Evolutionary conservation across 176 grass and related monocot genomes (phyloP), one percentile per base, ranked within the genome.

Genomic region (Paspalum vaginatum): DNA sequence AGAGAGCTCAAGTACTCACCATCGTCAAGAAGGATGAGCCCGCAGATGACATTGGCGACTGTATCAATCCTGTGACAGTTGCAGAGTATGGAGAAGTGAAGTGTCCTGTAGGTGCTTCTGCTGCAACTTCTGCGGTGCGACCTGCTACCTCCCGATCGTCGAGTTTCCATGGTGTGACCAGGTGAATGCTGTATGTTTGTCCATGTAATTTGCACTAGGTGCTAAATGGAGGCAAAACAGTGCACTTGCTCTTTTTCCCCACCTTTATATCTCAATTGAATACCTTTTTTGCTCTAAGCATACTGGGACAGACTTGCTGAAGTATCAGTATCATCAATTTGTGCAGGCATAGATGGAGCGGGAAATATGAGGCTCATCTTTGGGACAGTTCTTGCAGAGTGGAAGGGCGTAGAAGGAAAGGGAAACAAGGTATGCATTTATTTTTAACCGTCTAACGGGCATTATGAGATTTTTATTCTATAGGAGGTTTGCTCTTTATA

Each of bases 281-380:
- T 40, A 40, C 32, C n/a, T 59, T 71, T 72, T 88, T 66, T 65
- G 15, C 47, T 64, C 9, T 59, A 60, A 68, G 61, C 26, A 65
- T 81, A 63, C 46, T 47, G 20, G 58, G 18, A 9, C 18, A 10
- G 71, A 70, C 42, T 76, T 61, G 52, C 25, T 20, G 77, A 85
- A 63, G 16, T 54, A 65, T 56, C n/a, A 63, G 16, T 54, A 65
- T 56, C n/a, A 74, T 87, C 22, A 11, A 73, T 72, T 85, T 77
- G 66, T 87, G 40, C 83, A 99, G 96, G 90, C 93, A 95, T 74
- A 95, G 91, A 74, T 95, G 96, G 92, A 99, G 96, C 39, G 92
- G 96, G 48, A 99, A 99, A 81, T 99, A 73, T 86, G 96, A 99
- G 83, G 96, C 92, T 58, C 96, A 99, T 87, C 56, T 99, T 27